These are phyloP conservation scores for Fusarium nygamai DNA, from an alignment of 2,329 filamentous ascomycete species.

Conservation along the genomic window DNA sequence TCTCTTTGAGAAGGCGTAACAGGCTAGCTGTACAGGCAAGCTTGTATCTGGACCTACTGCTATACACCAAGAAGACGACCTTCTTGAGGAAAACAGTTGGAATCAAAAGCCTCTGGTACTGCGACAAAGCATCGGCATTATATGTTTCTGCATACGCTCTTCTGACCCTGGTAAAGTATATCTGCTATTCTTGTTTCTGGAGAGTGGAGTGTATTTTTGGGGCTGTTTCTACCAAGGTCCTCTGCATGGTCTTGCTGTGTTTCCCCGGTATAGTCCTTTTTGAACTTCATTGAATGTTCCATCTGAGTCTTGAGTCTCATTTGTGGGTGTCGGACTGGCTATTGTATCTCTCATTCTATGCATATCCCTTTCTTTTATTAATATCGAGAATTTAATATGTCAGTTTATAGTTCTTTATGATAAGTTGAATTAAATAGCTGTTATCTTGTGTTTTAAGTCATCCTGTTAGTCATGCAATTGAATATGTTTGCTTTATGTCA, in stretches of 20 bases:
- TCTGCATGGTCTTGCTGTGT: background rate
- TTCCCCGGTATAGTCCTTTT: accelerated
- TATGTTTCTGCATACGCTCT: background rate
- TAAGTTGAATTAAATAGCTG: too few species aligned
- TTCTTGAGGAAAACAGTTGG: background rate
- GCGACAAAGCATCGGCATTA: background rate
- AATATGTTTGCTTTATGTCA: accelerated
- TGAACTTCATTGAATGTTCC: background rate
- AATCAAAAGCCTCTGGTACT: background rate
- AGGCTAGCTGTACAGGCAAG: background rate
- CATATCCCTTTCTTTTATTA: background rate
- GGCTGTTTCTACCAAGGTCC: background rate
- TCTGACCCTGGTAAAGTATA: background rate
- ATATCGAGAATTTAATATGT: accelerated
- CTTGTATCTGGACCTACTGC: background rate
- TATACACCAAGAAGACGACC: accelerated
- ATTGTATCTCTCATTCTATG: background rate
- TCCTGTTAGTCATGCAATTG: accelerated
- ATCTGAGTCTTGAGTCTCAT: accelerated
- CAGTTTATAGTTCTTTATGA: accelerated
- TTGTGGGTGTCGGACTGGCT: background rate
- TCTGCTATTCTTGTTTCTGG: background rate
- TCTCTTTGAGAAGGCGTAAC: background rate
- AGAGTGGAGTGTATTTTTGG: background rate
- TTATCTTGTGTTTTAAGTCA: accelerated